Evolutionary conservation across 176 grass and related monocot genomes (phyloP), one percentile per base, ranked within the genome.

Genomic region (Aegilops bicornis): DNA sequence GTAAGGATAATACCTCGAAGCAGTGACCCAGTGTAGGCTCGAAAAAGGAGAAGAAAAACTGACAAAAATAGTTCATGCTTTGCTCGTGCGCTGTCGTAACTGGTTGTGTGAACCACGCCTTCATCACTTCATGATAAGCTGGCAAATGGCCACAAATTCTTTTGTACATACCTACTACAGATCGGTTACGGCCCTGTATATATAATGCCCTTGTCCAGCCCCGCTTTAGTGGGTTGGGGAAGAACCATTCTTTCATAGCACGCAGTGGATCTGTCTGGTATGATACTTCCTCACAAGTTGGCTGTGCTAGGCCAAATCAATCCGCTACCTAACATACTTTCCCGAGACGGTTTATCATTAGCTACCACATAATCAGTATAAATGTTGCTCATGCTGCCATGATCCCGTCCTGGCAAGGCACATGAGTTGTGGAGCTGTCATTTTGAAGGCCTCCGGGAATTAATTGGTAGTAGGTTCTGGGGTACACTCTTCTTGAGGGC

Each of bases 1-100:
- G 97, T 99, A 79, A 87, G 94, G 85, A 99, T 99, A 87, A 91
- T 99, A 78, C 97, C 97, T 36, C 92, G 97, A 79, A 99, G 97
- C 85, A 99, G 90, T 83, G 97, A 99, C 89, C 97, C 94, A 15
- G 80, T 99, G 65, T 96, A 97, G 82, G 17, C 54, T 83, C 54
- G 7, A 22, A 58, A 58, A 58, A 58, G 16, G n/a, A n/a, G 16
- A 6, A 69, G 82, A 29, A 70, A 85, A 56, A 69, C 37, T 76
- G 23, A 25, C 52, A 66, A 69, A 43, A 77, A n/a, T 77, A 82
- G 84, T 27, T 52, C 10, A 61, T 84, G 63, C 48, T n/a, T 56
- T 65, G 78, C 39, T 33, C 58, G 71, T 85, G 78, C 31, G 50
- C 7, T 23, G 82, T 71, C 69, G 82, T 82, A 82, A 85, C 72